Percentiles rank a stretch among this genome's conserved stretches.
These are phyloP conservation scores for Tanacetum coccineum DNA, from an alignment of 129 eudicot species.

Conservation along the genomic window DNA sequence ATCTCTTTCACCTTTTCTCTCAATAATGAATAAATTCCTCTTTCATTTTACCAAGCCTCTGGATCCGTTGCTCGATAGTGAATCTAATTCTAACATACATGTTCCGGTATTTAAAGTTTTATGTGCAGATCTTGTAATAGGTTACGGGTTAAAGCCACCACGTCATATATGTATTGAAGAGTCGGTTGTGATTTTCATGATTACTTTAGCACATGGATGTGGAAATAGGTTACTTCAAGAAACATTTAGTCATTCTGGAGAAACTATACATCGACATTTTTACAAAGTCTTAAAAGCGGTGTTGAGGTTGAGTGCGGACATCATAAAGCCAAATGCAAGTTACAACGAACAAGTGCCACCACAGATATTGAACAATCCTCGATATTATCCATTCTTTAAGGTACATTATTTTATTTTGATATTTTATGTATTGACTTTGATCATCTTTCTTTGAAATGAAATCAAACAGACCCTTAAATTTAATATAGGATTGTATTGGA, in stretches of 20 bases:
- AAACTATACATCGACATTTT: background rate
- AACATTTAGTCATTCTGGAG: background rate
- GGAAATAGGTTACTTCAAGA: background rate
- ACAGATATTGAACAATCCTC: background rate
- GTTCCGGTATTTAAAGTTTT: background rate
- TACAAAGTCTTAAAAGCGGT: background rate
- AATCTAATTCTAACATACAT: too few relatives aligned
- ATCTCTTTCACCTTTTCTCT: too few relatives aligned
- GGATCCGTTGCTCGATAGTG: too few relatives aligned
- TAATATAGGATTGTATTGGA: background rate
- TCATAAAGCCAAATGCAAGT: background rate
- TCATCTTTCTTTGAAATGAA: too few relatives aligned
- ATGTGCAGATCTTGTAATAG: background rate
- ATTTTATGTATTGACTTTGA: too few relatives aligned
- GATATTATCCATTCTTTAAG: background rate
- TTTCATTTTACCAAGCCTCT: too few relatives aligned
- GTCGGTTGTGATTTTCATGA: background rate
- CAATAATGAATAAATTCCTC: too few relatives aligned
- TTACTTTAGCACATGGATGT: background rate
- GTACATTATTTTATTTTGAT: too few relatives aligned
- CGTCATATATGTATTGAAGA: slow-evolving; percentile 1
- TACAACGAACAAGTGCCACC: background rate
- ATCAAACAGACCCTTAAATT: too few relatives aligned
- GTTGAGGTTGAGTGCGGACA: background rate
- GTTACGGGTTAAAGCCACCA: background rate